These are phyloP conservation scores for Platanus orientalis DNA, from an alignment of 164 flowering plant species.

Conservation along the genomic window DNA sequence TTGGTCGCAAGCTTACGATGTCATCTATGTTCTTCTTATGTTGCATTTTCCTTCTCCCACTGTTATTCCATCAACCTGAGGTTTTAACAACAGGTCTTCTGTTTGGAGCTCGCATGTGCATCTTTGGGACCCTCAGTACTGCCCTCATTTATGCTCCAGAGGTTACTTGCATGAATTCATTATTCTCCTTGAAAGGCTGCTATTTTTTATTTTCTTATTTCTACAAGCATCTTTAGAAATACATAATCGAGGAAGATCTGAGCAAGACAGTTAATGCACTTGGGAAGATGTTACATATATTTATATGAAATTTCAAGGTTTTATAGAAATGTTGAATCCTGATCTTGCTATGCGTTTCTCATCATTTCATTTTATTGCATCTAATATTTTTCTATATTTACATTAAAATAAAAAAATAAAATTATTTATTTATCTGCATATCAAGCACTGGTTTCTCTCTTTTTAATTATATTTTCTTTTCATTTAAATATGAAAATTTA, in stretches of 20 bases:
- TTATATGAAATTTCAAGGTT: too few species aligned
- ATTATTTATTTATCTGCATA: too few species aligned
- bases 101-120: constrained; percentile 82
- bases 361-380: too few species aligned
- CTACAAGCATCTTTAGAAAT: neutral
- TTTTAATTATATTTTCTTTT: too few species aligned
- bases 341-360: too few species aligned
- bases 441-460: too few species aligned
- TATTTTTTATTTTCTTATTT: neutral
- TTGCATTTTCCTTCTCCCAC: constrained; percentile 62
- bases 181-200: neutral
- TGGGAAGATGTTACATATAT: neutral
- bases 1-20: constrained; percentile 86
- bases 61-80: constrained; percentile 44
- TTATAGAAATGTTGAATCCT: too few species aligned
- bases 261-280: neutral
- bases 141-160: constrained; percentile 80
- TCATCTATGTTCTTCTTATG: constrained; percentile 49
- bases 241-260: neutral
- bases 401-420: too few species aligned
- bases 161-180: constrained; percentile 32
- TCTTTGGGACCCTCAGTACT: constrained; percentile 55
- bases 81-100: constrained; percentile 58
- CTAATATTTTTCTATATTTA: too few species aligned
- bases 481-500: too few species aligned